Percentiles rank a stretch among this genome's conserved stretches.
Evolutionary conservation across 108 stramenopile genomes (phyloP).

Genomic region (Cyclotella baltica): DNA sequence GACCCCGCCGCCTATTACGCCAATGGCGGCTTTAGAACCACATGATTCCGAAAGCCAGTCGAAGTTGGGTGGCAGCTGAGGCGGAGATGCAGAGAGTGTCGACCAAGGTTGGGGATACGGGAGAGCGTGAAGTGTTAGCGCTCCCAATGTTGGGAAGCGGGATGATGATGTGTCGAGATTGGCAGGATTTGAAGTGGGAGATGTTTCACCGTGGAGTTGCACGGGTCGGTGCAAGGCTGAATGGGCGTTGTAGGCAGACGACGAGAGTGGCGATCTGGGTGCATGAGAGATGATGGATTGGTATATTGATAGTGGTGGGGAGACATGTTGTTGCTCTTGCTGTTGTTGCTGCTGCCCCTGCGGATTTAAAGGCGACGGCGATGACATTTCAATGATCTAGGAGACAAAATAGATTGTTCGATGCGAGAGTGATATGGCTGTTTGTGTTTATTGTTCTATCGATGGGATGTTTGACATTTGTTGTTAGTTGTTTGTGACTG

Average conservation of each 20-base stretch:
- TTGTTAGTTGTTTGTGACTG: too few species aligned
- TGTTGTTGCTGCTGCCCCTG: neutral
- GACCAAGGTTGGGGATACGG: slow-evolving; percentile 81
- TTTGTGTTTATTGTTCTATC: too few species aligned
- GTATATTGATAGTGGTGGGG: slow-evolving; percentile 46
- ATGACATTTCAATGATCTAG: too few species aligned
- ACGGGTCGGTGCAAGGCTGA: slow-evolving; percentile 76
- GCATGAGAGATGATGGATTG: slow-evolving; percentile 71
- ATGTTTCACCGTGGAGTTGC: slow-evolving; percentile 19
- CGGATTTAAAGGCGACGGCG: too few species aligned
- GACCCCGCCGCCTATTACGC: slow-evolving; percentile 84
- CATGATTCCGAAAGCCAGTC: slow-evolving; percentile 84
- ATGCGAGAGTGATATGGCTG: too few species aligned
- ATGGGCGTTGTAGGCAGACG: slow-evolving; percentile 61
- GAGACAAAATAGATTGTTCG: too few species aligned
- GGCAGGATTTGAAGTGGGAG: slow-evolving; percentile 10
- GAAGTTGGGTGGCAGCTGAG: slow-evolving; percentile 82
- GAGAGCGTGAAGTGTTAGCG: slow-evolving; percentile 55
- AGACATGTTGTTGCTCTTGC: neutral
- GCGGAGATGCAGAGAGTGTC: slow-evolving; percentile 57
- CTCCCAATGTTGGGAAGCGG: slow-evolving; percentile 19
- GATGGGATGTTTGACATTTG: too few species aligned
- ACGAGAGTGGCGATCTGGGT: slow-evolving; percentile 55
- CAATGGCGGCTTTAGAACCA: slow-evolving; percentile 87
- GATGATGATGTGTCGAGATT: neutral